A percentile compares a stretch with the other conserved stretches of the same genome.
These are phyloP conservation scores for Psophocarpus tetragonolobus DNA, from an alignment of 306 rosid species.

Conservation along the genomic window DNA sequence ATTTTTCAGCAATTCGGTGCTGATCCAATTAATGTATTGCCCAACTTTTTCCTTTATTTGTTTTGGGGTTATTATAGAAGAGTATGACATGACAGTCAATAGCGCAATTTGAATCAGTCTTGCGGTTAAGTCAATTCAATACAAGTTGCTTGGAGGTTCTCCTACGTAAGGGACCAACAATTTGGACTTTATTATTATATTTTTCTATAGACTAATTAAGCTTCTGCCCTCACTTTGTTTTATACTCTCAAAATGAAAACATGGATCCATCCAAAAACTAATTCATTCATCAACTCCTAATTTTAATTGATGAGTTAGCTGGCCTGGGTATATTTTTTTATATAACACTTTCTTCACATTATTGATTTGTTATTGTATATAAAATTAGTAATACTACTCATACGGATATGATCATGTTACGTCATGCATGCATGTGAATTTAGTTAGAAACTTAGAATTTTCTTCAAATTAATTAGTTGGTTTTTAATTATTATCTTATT, in stretches of 20 bases:
- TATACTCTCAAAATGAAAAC: neutral
- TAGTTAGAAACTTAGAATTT: neutral
- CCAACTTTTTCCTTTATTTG: neutral
- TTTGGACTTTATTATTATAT: conserved; percentile 13
- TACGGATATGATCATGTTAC: neutral
- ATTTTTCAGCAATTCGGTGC: conserved; percentile 25
- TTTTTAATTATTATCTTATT: neutral
- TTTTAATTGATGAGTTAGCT: neutral
- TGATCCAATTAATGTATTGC: conserved; percentile 11
- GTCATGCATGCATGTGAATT: neutral
- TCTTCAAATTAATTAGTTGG: neutral
- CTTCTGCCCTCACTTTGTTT: neutral
- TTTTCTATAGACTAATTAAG: neutral
- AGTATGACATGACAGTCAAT: neutral
- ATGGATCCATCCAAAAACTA: neutral
- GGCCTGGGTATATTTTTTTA: neutral
- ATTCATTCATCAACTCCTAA: neutral
- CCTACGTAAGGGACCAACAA: conserved; percentile 25
- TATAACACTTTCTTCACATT: neutral
- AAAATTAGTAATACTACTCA: neutral
- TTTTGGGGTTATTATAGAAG: neutral
- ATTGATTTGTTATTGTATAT: no score
- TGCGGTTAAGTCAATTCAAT: conserved; percentile 16
- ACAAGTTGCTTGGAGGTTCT: conserved; percentile 17
- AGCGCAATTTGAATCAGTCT: conserved; percentile 29